phyloP scores from a whole-genome alignment of 352 stramenopile species.

The Globisporangium takayamanum region DNA sequence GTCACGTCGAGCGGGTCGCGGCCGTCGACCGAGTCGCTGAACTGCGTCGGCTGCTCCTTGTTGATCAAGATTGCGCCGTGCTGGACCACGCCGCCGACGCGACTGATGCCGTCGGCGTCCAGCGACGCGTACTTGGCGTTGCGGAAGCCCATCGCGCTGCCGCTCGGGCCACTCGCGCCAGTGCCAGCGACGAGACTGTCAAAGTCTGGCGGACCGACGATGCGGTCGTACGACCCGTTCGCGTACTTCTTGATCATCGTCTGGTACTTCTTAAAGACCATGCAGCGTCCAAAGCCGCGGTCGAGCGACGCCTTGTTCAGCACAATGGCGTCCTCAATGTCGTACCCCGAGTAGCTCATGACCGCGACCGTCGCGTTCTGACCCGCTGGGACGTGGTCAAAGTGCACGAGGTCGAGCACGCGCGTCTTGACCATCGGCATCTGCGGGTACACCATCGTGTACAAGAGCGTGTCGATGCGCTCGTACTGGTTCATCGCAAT shows the following conservation, averaged over 20 bases:
- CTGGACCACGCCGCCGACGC: conserved; percentile 85
- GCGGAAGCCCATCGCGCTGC: conserved; percentile 52
- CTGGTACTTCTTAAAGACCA: conserved; percentile 98
- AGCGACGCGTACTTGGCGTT: conserved; percentile 92
- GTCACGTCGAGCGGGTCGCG: conserved; percentile 68
- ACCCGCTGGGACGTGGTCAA: conserved; percentile 96
- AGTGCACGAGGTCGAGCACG: conserved; percentile 97
- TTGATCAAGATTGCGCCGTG: conserved; percentile 97
- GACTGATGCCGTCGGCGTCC: conserved; percentile 95
- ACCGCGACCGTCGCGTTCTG: conserved; percentile 99
- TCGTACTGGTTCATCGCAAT: conserved; percentile 99
- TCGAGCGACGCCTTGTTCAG: conserved; percentile 97
- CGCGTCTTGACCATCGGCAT: conserved; percentile 99
- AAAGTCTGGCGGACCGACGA: conserved; percentile 89
- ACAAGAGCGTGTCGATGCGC: conserved; percentile 97
- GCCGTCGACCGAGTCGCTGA: conserved; percentile 81
- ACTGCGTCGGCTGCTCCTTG: conserved; percentile 96
- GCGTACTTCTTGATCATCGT: conserved; percentile 96
- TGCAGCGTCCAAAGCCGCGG: conserved; percentile 97
- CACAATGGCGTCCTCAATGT: conserved; percentile 99
- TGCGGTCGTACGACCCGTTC: conserved; percentile 95
- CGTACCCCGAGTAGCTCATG: conserved; percentile 99
- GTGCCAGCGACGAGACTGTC: conserved; percentile 57
- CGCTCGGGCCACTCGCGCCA: conserved; percentile 23
- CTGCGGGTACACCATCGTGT: conserved; percentile 98